These are phyloP conservation scores for Plenodomus lindquistii DNA, from an alignment of 2,329 filamentous ascomycete genomes.

Conservation along the genomic window DNA sequence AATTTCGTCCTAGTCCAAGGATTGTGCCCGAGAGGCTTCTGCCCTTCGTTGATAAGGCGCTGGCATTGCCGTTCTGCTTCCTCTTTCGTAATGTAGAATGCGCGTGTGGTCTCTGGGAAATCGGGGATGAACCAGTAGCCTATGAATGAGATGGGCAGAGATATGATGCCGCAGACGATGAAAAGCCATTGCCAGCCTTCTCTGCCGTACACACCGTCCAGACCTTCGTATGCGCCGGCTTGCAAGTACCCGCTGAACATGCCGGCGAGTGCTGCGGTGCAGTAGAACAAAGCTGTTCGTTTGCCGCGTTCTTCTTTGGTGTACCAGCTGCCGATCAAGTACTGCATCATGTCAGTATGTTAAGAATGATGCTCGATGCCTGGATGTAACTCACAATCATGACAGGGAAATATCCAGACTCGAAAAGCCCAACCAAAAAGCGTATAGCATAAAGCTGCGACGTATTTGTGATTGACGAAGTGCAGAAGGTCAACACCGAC, in stretches of 20 bases:
- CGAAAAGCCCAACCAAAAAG: conserved; percentile 35
- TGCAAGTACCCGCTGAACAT: conserved; percentile 44
- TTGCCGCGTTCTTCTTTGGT: conserved; percentile 42
- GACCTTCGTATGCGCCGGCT: conserved; percentile 36
- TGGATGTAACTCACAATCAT: conserved; percentile 22
- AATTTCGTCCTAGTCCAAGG: conserved; percentile 46
- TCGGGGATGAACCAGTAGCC: conserved; percentile 45
- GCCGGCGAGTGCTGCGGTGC: conserved; percentile 34
- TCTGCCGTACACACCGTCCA: conserved; percentile 30
- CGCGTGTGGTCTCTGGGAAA: conserved; percentile 29
- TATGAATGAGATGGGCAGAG: conserved; percentile 49
- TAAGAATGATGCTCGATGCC: neutral
- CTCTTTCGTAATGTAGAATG: conserved; percentile 44
- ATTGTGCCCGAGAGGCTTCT: conserved; percentile 46
- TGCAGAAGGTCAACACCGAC: conserved; percentile 27
- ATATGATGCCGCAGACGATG: conserved; percentile 44
- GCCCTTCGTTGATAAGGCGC: conserved; percentile 26
- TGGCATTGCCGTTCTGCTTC: conserved; percentile 26
- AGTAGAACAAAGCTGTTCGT: conserved; percentile 39
- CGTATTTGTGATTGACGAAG: conserved; percentile 22
- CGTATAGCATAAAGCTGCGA: conserved; percentile 41
- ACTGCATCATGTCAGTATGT: conserved; percentile 10
- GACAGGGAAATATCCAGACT: conserved; percentile 33
- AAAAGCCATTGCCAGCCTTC: conserved; percentile 33
- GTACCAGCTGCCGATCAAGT: conserved; percentile 50